Conservation (phyloP, 2,329 filamentous ascomycete species). For the Huntiella abstrusa region DNA sequence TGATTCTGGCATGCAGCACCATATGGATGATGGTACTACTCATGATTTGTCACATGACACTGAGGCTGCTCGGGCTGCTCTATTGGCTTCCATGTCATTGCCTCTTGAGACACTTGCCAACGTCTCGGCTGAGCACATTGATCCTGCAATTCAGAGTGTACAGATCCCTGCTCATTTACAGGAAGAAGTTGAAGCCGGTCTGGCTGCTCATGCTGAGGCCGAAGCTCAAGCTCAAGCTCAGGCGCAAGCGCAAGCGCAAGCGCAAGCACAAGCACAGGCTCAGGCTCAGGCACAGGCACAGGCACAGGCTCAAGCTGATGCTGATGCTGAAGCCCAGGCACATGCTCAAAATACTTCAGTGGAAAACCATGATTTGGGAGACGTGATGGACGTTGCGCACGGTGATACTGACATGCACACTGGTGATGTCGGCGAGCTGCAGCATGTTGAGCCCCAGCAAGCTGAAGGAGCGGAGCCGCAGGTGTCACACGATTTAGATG, state of each 20-base stretch:
- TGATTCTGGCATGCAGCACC: conserved; percentile 1
- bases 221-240: not conserved
- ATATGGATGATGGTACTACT: not conserved
- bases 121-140: conserved; percentile 1
- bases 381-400: no score
- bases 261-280: not conserved
- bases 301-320: not conserved
- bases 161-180: conserved; percentile 8
- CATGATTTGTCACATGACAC: not conserved
- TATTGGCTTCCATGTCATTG: conserved; percentile 8
- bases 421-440: no score
- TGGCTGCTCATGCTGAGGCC: not conserved
- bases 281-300: not conserved
- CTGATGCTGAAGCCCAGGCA: no score
- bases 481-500: no score
- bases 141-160: conserved; percentile 1
- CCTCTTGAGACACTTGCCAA: conserved; percentile 2
- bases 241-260: not conserved
- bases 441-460: no score
- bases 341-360: no score
- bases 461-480: no score
- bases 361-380: no score
- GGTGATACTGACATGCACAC: no score
- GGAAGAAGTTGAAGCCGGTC: not conserved
- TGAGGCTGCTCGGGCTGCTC: conserved; percentile 5